Percentiles rank a stretch among this genome's conserved stretches.
Evolutionary conservation across 441 rosid species (phyloP).

Genomic region (Gossypium gossypioides): DNA sequence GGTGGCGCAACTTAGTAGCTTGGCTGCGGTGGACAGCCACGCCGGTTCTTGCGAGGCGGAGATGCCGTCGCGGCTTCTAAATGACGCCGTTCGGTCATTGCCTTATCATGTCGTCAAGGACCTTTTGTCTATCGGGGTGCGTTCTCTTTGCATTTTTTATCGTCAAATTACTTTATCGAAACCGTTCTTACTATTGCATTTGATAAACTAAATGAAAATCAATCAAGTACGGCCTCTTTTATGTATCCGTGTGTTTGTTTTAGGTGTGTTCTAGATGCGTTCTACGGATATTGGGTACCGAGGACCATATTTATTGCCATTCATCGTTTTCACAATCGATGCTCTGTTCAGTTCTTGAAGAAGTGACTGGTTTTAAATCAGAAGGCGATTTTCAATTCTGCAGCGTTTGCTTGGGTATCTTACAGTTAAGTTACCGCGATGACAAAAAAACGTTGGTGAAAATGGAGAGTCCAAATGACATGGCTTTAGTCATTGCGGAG

Average conservation of each 20-base stretch:
- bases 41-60: constrained; percentile 13
- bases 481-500: constrained; percentile 41
- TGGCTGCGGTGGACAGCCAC: constrained; percentile 8
- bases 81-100: constrained; percentile 40
- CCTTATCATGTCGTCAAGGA: constrained; percentile 52
- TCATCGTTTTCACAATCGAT: constrained; percentile 25
- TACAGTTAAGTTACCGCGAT: constrained; percentile 49
- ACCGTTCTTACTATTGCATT: background rate
- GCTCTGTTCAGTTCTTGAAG: constrained; percentile 23
- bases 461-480: constrained; percentile 29
- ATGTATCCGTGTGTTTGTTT: background rate
- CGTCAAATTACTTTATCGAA: background rate
- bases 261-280: constrained; percentile 76
- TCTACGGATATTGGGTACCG: constrained; percentile 51
- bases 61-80: constrained; percentile 20
- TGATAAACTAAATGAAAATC: background rate
- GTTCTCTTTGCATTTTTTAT: constrained; percentile 6
- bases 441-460: constrained; percentile 31
- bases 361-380: constrained; percentile 1
- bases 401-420: constrained; percentile 61
- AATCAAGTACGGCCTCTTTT: background rate
- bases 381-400: constrained; percentile 36
- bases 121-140: constrained; percentile 48
- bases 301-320: constrained; percentile 22
- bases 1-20: background rate